Conservation (phyloP, 192 early-diverging fungal genomes). For the Linnemannia zychae region DNA sequence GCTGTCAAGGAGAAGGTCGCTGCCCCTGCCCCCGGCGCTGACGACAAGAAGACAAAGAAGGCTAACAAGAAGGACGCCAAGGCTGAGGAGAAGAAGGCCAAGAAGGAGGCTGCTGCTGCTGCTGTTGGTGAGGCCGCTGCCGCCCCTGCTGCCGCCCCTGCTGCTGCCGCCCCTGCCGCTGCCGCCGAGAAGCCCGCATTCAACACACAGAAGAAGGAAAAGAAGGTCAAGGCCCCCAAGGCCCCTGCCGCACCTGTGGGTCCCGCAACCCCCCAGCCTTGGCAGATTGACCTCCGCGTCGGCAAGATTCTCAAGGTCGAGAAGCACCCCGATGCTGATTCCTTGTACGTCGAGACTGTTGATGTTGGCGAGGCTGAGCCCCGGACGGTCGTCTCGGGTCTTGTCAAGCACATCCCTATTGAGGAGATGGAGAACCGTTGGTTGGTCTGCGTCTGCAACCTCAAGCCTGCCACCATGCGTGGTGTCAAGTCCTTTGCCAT, state of each 20-base stretch:
- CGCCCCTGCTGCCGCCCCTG: conserved; percentile 35
- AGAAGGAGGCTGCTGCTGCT: conserved; percentile 45
- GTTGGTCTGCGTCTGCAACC: conserved; percentile 86
- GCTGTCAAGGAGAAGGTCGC: conserved; percentile 60
- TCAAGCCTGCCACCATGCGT: conserved; percentile 96
- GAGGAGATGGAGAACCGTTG: conserved; percentile 87
- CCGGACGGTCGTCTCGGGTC: conserved; percentile 91
- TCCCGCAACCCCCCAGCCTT: conserved; percentile 68
- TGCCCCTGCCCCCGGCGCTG: conserved; percentile 21
- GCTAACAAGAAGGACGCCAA: conserved; percentile 57
- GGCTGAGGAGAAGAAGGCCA: conserved; percentile 65
- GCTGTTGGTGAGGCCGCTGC: conserved; percentile 41
- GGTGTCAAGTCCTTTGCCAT: conserved; percentile 96
- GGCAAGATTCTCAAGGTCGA: conserved; percentile 86
- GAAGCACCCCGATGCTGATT: conserved; percentile 96
- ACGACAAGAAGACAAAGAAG: conserved; percentile 58
- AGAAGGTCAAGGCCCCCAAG: conserved; percentile 70
- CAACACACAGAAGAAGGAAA: conserved; percentile 72
- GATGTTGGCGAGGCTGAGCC: conserved; percentile 90
- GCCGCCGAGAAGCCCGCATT: conserved; percentile 40
- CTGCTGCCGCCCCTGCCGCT: conserved; percentile 36
- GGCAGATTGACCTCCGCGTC: conserved; percentile 94
- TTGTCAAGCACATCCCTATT: conserved; percentile 92
- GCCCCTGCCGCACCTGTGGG: conserved; percentile 60
- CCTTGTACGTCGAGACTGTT: conserved; percentile 96